A percentile compares a stretch with the other conserved stretches of the same genome.
Evolutionary conservation across 176 grass and related monocot species (phyloP).

Genomic region (Oryza meyeriana): DNA sequence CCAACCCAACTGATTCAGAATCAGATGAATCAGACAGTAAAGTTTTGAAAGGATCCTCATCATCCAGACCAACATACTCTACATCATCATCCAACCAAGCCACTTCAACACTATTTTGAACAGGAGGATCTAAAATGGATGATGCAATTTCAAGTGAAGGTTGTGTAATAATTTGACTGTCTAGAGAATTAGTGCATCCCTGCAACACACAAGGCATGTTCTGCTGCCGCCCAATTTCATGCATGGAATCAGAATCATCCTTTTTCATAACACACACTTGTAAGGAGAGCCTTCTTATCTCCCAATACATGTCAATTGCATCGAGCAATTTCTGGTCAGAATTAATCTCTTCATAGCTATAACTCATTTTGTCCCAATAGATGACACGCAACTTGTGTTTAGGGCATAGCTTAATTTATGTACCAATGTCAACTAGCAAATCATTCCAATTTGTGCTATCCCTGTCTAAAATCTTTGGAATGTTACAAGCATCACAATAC

Average conservation of each 20-base stretch:
- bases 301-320: slow-evolving; percentile 12
- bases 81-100: background rate
- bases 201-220: background rate
- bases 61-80: background rate
- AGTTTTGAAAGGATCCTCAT: background rate
- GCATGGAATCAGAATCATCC: background rate
- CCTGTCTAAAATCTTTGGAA: no score
- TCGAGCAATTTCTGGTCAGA: background rate
- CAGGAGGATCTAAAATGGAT: no score
- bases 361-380: background rate
- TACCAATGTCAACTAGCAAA: no score
- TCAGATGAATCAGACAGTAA: background rate
- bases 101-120: background rate
- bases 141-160: no score
- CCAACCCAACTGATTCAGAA: background rate
- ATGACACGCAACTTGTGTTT: background rate
- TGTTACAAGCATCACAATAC: no score
- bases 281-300: background rate
- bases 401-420: background rate
- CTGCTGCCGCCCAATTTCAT: background rate
- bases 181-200: no score
- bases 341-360: background rate
- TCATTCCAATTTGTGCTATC: no score
- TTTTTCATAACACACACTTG: background rate
- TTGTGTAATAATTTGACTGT: no score